Percentiles rank a stretch among this genome's conserved stretches.
Evolutionary conservation across 1,139 yeast genomes (phyloP).

Genomic region (Arxiozyma bovina): DNA sequence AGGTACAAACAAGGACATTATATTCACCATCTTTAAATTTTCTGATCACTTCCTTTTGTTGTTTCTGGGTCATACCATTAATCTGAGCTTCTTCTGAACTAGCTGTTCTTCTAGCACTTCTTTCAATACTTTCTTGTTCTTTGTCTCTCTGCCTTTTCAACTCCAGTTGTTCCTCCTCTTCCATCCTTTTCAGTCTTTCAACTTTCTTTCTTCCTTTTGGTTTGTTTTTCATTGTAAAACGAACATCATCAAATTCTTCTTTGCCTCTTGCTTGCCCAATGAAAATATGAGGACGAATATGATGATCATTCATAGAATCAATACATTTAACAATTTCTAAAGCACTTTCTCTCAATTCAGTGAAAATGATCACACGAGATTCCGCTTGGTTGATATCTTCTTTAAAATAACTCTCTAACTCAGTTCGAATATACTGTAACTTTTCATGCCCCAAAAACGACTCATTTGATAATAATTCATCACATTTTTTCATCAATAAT

Average conservation of each 20-base stretch:
- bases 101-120: constrained; percentile 33
- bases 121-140: constrained; percentile 28
- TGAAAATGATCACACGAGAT: constrained; percentile 77
- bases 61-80: constrained; percentile 56
- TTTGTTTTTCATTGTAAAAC: constrained; percentile 35
- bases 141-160: constrained; percentile 25
- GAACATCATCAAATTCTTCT: constrained; percentile 53
- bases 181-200: constrained; percentile 30
- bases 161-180: constrained; percentile 23
- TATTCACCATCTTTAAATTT: constrained; percentile 62
- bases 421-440: constrained; percentile 49
- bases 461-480: constrained; percentile 36
- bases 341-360: constrained; percentile 84
- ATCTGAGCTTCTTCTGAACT: constrained; percentile 39
- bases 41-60: constrained; percentile 62
- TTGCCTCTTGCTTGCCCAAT: constrained; percentile 72
- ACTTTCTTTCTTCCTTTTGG: constrained; percentile 37
- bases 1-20: constrained; percentile 86
- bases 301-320: constrained; percentile 36
- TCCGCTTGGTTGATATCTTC: constrained; percentile 30
- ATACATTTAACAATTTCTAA: constrained; percentile 70
- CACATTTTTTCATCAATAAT: constrained; percentile 39
- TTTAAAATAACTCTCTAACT: constrained; percentile 48
- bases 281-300: constrained; percentile 70
- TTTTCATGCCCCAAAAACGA: constrained; percentile 66